These are phyloP conservation scores for Colletotrichum orbiculare DNA, from an alignment of 2,329 filamentous ascomycete genomes.

Conservation along the genomic window DNA sequence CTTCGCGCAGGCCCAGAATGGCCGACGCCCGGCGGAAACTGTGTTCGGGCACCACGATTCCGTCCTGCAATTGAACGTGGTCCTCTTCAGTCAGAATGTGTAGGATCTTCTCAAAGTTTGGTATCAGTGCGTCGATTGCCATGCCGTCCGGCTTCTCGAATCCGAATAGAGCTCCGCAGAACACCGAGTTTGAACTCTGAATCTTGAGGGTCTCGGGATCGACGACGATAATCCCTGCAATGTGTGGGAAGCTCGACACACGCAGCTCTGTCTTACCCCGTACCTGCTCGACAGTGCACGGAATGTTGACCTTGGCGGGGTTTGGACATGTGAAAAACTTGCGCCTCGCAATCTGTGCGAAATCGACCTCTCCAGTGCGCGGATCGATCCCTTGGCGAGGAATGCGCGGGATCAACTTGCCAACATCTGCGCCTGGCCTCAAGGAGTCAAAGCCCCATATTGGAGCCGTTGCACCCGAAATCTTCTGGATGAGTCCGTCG, in stretches of 20 bases:
- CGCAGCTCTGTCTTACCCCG: constrained; percentile 77
- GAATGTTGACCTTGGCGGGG: constrained; percentile 81
- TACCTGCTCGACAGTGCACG: constrained; percentile 82
- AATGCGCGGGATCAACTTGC: constrained; percentile 82
- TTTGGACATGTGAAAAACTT: constrained; percentile 90
- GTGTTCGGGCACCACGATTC: constrained; percentile 96
- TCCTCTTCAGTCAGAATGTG: constrained; percentile 88
- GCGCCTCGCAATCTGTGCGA: constrained; percentile 76
- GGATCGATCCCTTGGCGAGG: constrained; percentile 79
- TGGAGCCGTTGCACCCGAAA: constrained; percentile 79
- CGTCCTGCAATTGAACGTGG: constrained; percentile 83
- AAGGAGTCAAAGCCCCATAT: constrained; percentile 85
- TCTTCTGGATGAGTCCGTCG: constrained; percentile 76
- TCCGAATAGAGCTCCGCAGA: constrained; percentile 92
- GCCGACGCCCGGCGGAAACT: constrained; percentile 92
- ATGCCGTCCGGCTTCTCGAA: constrained; percentile 85
- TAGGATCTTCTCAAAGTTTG: constrained; percentile 87
- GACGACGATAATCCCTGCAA: constrained; percentile 95
- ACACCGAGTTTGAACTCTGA: constrained; percentile 93
- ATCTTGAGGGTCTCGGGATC: constrained; percentile 82
- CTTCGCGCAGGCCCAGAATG: constrained; percentile 84
- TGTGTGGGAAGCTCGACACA: constrained; percentile 95
- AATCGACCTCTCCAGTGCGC: constrained; percentile 79
- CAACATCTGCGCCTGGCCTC: constrained; percentile 77
- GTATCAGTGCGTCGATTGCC: constrained; percentile 82